Percentiles rank a stretch among this genome's conserved stretches.
Evolutionary conservation across 139 green algal genomes (phyloP).

Genomic region (Pedinophyceae sp.): DNA sequence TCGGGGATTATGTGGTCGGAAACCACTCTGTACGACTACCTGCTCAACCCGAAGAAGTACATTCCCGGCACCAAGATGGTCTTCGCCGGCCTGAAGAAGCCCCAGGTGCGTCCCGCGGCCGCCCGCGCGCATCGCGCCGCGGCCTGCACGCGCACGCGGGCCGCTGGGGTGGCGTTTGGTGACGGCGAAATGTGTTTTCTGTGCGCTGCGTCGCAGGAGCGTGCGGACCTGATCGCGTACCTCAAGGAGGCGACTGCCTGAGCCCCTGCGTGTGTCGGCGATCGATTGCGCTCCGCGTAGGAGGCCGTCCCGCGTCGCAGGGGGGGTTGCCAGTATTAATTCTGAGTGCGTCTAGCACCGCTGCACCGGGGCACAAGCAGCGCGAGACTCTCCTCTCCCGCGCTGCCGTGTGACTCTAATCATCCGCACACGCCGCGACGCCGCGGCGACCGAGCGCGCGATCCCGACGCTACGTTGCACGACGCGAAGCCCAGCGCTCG

Average conservation of each 20-base stretch:
- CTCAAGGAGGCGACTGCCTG: constrained; percentile 65
- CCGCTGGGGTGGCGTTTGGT: not conserved
- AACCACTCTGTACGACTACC: constrained; percentile 84
- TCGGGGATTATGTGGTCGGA: constrained; percentile 45
- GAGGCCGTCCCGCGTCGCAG: too few relatives aligned
- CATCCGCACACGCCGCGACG: too few relatives aligned
- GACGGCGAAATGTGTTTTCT: not conserved
- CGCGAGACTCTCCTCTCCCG: too few relatives aligned
- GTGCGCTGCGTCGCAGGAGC: constrained; percentile 17
- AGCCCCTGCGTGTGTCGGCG: too few relatives aligned
- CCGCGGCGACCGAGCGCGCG: too few relatives aligned
- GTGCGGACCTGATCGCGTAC: constrained; percentile 68
- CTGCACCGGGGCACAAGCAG: too few relatives aligned
- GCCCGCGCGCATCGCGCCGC: not conserved
- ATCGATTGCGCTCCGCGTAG: too few relatives aligned
- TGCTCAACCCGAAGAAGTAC: constrained; percentile 97
- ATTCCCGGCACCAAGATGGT: constrained; percentile 96
- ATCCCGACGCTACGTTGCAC: too few relatives aligned
- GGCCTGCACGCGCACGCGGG: not conserved
- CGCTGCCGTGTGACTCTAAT: too few relatives aligned
- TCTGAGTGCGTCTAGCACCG: too few relatives aligned
- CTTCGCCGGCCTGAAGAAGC: constrained; percentile 97
- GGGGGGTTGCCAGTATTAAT: too few relatives aligned
- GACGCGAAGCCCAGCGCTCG: too few relatives aligned
- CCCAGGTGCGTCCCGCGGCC: constrained; percentile 34